These are phyloP conservation scores for Mycena belliarum DNA, from an alignment of 768 basidiomycete genomes.

Conservation along the genomic window DNA sequence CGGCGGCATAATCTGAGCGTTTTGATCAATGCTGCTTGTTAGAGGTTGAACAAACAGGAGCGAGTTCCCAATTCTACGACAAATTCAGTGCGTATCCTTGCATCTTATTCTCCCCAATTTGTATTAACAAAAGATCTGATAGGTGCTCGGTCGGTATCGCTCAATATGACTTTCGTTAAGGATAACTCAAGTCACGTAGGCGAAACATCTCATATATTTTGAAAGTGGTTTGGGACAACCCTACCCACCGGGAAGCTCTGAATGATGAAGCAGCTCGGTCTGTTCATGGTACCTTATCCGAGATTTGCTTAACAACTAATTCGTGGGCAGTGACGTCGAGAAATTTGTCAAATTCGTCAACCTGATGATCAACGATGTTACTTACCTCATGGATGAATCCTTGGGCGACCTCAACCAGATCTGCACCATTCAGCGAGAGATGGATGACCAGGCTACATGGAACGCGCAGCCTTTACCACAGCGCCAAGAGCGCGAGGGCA, in stretches of 20 bases:
- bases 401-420: constrained; percentile 88
- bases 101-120: not conserved
- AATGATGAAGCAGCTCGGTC: constrained; percentile 71
- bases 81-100: constrained; percentile 78
- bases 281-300: constrained; percentile 24
- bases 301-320: not conserved
- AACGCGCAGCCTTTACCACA: constrained; percentile 63
- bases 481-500: constrained; percentile 80
- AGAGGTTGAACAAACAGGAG: constrained; percentile 98
- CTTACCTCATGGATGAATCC: constrained; percentile 97
- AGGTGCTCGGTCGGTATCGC: constrained; percentile 54
- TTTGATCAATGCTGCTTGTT: constrained; percentile 5
- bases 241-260: constrained; percentile 83
- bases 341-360: constrained; percentile 96
- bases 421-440: constrained; percentile 81
- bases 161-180: not conserved
- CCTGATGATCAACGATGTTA: constrained; percentile 98
- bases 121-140: constrained; percentile 8
- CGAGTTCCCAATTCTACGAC: constrained; percentile 98
- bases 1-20: not conserved
- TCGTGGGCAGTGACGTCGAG: constrained; percentile 61
- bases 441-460: constrained; percentile 77
- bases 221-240: constrained; percentile 91
- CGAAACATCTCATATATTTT: constrained; percentile 87
- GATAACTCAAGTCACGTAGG: constrained; percentile 35